These are phyloP conservation scores for Mortierella claussenii DNA, from an alignment of 192 early-diverging fungal species.

Conservation along the genomic window DNA sequence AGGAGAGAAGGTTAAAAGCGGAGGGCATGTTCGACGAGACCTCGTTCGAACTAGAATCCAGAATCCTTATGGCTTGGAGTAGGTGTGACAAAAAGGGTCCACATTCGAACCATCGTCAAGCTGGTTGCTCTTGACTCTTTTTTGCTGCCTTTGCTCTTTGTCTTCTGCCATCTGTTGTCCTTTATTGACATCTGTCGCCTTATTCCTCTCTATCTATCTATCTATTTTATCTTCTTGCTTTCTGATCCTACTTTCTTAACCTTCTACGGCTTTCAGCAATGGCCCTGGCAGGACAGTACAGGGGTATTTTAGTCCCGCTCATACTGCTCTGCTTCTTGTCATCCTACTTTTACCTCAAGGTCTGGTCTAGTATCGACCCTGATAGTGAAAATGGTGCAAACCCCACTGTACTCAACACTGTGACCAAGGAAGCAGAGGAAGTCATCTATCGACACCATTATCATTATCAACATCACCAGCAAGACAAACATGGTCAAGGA, in stretches of 20 bases:
- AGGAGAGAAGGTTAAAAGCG: too few species aligned
- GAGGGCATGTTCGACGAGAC: neutral
- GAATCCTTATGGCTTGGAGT: neutral
- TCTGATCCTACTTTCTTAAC: neutral
- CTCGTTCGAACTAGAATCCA: neutral
- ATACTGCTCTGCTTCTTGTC: constrained; percentile 19
- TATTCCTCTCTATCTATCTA: neutral
- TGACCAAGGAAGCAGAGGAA: neutral
- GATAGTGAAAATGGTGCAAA: neutral
- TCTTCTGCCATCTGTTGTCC: neutral
- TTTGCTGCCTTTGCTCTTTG: neutral
- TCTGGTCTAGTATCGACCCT: constrained; percentile 36
- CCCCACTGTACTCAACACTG: neutral
- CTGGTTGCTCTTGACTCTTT: neutral
- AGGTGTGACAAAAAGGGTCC: neutral
- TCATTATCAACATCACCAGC: too few species aligned
- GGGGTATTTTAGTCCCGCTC: constrained; percentile 4
- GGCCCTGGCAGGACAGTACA: constrained; percentile 18
- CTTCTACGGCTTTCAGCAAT: neutral
- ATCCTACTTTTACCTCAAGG: constrained; percentile 29
- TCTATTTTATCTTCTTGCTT: neutral
- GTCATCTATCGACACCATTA: neutral
- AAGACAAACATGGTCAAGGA: too few species aligned
- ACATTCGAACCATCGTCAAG: too few species aligned
- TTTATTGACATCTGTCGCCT: neutral